Percentiles rank a stretch among this genome's conserved stretches.
Evolutionary conservation across 768 basidiomycete species (phyloP).

Genomic region (Lentinula edodes): DNA sequence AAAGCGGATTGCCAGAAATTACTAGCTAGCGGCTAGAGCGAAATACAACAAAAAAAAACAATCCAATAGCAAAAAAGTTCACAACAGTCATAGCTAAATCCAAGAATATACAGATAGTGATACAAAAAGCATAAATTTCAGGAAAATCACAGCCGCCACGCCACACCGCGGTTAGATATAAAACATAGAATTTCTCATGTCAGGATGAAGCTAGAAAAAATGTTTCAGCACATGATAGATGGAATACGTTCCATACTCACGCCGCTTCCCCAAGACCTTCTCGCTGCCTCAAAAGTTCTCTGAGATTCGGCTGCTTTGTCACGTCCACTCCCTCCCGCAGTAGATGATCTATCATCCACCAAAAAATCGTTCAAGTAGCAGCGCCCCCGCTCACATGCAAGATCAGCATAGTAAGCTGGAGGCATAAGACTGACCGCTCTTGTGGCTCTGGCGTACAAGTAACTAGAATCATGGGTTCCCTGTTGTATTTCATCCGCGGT

Average conservation of each 20-base stretch:
- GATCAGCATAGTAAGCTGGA: conserved; percentile 75
- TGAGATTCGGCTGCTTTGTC: conserved; percentile 27
- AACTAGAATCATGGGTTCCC: conserved; percentile 63
- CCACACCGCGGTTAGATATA: conserved; percentile 43
- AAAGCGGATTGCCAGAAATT: no score
- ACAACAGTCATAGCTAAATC: neutral
- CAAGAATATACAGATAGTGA: neutral
- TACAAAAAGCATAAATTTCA: neutral
- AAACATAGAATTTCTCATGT: conserved; percentile 66
- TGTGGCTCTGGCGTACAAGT: conserved; percentile 78
- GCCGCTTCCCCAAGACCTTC: conserved; percentile 47
- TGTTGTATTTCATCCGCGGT: conserved; percentile 68
- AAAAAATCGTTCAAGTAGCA: conserved; percentile 73
- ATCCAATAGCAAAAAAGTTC: neutral
- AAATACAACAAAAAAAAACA: neutral
- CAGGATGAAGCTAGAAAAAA: conserved; percentile 39
- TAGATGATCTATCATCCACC: conserved; percentile 43
- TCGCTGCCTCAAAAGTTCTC: conserved; percentile 34
- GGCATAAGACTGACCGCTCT: conserved; percentile 80
- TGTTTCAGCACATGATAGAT: neutral
- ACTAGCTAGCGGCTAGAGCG: no score
- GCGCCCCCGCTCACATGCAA: conserved; percentile 77
- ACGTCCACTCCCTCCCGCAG: conserved; percentile 8
- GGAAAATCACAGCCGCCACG: neutral
- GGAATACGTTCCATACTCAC: conserved; percentile 24